Evolutionary conservation across 306 rosid species (phyloP).

Genomic region (Bauhinia variegata): DNA sequence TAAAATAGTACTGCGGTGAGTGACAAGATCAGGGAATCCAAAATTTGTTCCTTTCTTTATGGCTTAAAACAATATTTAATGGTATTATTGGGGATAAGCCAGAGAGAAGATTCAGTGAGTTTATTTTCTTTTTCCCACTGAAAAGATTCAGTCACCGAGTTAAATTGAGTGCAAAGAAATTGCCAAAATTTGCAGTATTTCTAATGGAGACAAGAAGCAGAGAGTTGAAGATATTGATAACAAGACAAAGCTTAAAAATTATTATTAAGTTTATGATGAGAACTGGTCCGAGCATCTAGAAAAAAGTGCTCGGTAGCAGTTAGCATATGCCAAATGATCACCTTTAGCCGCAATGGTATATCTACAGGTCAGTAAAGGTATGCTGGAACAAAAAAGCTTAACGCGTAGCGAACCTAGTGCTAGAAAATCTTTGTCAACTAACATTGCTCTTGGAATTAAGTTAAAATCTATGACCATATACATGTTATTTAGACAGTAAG

Average conservation of each 20-base stretch:
- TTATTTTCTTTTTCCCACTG: not conserved
- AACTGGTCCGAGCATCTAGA: not conserved
- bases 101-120: conserved; percentile 31
- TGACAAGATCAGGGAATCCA: conserved; percentile 57
- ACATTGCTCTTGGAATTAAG: too few relatives aligned
- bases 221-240: not conserved
- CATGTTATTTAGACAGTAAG: too few relatives aligned
- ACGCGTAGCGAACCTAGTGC: too few relatives aligned
- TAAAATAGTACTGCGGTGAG: conserved; percentile 34
- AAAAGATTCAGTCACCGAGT: conserved; percentile 1
- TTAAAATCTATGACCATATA: too few relatives aligned
- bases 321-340: not conserved
- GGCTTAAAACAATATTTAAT: not conserved
- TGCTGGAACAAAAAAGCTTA: too few relatives aligned
- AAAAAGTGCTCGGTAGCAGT: not conserved
- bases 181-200: not conserved
- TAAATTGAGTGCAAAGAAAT: conserved; percentile 8
- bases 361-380: too few relatives aligned
- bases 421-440: too few relatives aligned
- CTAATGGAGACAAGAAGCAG: not conserved
- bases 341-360: not conserved
- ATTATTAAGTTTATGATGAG: not conserved
- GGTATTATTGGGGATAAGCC: conserved; percentile 14
- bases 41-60: conserved; percentile 35
- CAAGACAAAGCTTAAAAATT: not conserved